phyloP scores from a whole-genome alignment of 306 rosid species.

The Fragaria ananassa region DNA sequence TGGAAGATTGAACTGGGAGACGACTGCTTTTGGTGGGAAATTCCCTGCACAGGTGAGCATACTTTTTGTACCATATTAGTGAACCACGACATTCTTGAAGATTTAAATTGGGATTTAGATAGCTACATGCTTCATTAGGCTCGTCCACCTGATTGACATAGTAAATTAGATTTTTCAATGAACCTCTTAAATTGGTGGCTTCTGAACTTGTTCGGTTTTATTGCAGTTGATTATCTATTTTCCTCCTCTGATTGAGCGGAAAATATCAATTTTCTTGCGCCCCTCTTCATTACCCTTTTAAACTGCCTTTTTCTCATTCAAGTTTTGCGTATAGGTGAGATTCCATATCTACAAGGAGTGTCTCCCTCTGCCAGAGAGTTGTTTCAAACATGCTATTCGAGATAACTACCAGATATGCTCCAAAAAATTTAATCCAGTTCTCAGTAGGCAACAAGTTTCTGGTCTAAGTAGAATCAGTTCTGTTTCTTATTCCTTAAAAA shows the following conservation, averaged over 20 bases:
- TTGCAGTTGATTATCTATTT: neutral
- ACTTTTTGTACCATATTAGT: neutral
- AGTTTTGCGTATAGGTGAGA: slow-evolving; percentile 7
- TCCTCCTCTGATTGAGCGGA: neutral
- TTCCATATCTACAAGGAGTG: slow-evolving; percentile 19
- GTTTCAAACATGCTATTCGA: slow-evolving; percentile 11
- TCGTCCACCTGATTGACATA: neutral
- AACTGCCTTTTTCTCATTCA: neutral
- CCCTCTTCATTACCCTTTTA: neutral
- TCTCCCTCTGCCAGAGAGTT: slow-evolving; percentile 13
- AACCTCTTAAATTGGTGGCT: neutral
- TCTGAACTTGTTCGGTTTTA: neutral
- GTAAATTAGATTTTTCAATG: neutral
- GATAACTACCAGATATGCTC: slow-evolving; percentile 15
- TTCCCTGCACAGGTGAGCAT: slow-evolving; percentile 22
- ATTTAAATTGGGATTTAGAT: neutral
- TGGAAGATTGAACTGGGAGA: slow-evolving; percentile 12
- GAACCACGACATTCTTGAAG: neutral
- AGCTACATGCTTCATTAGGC: neutral
- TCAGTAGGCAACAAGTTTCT: slow-evolving; percentile 13
- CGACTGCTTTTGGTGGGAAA: slow-evolving; percentile 13
- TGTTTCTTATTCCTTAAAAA: neutral
- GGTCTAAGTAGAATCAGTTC: neutral
- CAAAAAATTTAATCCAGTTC: slow-evolving; percentile 12
- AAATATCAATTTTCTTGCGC: neutral